These are phyloP conservation scores for Huntiella abstrusa DNA, from an alignment of 2,329 filamentous ascomycete species.

Conservation along the genomic window DNA sequence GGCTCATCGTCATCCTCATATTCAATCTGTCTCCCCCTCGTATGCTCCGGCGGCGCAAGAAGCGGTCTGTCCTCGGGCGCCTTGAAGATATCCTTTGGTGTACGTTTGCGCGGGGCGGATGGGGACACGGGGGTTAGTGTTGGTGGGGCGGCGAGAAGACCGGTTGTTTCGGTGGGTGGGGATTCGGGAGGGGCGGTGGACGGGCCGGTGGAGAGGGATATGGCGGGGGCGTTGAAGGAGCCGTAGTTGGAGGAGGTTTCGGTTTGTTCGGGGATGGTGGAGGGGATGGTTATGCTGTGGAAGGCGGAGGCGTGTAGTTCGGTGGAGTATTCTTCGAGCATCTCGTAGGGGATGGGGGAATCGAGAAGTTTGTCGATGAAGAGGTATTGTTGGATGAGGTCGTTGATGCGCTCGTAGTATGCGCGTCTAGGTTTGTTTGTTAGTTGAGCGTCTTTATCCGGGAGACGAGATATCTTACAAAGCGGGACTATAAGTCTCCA, in stretches of 20 bases:
- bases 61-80: constrained; percentile 38
- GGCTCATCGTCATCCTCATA: constrained; percentile 24
- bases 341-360: constrained; percentile 75
- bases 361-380: constrained; percentile 85
- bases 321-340: constrained; percentile 71
- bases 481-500: constrained; percentile 52
- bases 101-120: constrained; percentile 46
- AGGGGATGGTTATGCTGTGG: constrained; percentile 41
- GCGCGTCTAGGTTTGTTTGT: constrained; percentile 32
- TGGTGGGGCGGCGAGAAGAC: constrained; percentile 16
- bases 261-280: constrained; percentile 47
- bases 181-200: constrained; percentile 13
- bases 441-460: too few relatives aligned
- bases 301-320: constrained; percentile 37
- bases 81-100: constrained; percentile 72
- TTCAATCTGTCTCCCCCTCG: constrained; percentile 16
- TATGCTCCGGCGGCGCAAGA: constrained; percentile 20
- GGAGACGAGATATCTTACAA: constrained; percentile 26
- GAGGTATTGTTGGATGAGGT: constrained; percentile 74
- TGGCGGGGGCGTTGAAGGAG: constrained; percentile 13
- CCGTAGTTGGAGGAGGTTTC: constrained; percentile 15
- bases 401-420: constrained; percentile 83
- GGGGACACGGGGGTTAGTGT: constrained; percentile 13
- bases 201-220: background rate
- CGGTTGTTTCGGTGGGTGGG: constrained; percentile 2